Conservation (phyloP, 257 asterid species). For the Datura wrightii region DNA sequence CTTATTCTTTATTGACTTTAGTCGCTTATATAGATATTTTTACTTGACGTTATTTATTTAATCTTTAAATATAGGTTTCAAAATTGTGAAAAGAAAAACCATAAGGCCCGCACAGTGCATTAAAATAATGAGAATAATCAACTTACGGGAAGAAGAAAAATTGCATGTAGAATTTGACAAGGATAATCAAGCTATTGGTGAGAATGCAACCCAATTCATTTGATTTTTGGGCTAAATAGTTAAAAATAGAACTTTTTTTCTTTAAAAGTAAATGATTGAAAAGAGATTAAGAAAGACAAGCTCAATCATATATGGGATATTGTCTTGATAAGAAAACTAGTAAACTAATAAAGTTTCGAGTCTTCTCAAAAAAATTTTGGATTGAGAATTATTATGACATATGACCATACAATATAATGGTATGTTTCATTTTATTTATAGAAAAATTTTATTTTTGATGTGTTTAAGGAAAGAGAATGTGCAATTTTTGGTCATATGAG, state of each 20-base stretch:
- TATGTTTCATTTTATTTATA: neutral
- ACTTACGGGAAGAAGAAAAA: neutral
- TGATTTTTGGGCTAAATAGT: neutral
- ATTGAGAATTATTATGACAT: neutral
- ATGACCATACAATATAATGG: neutral
- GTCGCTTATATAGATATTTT: neutral
- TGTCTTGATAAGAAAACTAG: neutral
- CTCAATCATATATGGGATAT: neutral
- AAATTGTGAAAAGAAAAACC: neutral
- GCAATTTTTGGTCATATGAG: neutral
- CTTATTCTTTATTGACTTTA: too few species aligned
- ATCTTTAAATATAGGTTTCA: neutral
- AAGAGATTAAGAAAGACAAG: neutral
- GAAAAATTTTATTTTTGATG: neutral
- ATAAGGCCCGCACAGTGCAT: neutral
- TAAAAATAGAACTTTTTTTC: neutral
- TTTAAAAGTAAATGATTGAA: neutral
- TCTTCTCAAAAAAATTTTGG: too few species aligned
- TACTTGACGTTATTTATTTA: neutral
- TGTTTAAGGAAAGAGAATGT: neutral
- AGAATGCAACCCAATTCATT: neutral
- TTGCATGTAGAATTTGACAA: neutral
- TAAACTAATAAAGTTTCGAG: neutral
- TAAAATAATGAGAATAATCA: neutral
- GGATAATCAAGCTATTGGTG: neutral